Conservation (phyloP, 2,329 filamentous ascomycete genomes). For the Epichloe baconii region DNA sequence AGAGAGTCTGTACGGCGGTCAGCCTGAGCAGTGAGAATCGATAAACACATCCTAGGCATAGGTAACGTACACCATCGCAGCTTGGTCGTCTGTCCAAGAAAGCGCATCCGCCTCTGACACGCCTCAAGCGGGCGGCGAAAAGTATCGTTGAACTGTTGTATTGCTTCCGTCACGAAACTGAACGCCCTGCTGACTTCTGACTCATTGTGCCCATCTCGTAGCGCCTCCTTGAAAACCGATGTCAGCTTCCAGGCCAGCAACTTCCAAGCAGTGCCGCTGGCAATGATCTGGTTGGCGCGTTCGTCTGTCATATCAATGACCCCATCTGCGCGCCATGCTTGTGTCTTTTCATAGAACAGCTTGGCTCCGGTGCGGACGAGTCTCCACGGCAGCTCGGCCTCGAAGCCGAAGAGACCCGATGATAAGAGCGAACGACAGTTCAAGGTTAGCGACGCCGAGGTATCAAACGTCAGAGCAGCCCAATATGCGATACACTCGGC, state of each 20-base stretch:
- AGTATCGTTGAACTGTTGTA: constrained; percentile 15
- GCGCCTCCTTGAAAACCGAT: constrained; percentile 19
- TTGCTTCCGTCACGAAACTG: constrained; percentile 13
- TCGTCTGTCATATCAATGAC: constrained; percentile 18
- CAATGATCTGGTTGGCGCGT: constrained; percentile 18
- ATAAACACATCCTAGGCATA: neutral
- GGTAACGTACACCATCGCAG: constrained; percentile 18
- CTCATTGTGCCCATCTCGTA: constrained; percentile 19
- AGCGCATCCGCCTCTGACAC: constrained; percentile 19
- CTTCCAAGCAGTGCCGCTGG: constrained; percentile 17
- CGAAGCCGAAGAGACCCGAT: constrained; percentile 22
- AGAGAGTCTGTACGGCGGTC: constrained; percentile 14
- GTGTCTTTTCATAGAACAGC: constrained; percentile 16
- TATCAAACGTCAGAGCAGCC: constrained; percentile 29
- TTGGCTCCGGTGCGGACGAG: constrained; percentile 16
- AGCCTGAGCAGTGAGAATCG: neutral
- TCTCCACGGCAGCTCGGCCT: constrained; percentile 17
- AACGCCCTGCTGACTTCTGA: constrained; percentile 15
- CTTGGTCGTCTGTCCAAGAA: constrained; percentile 17
- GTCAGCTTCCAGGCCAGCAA: constrained; percentile 19
- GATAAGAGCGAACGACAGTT: constrained; percentile 26
- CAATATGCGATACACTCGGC: constrained; percentile 27
- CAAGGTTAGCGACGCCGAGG: constrained; percentile 26
- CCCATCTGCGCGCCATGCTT: constrained; percentile 14
- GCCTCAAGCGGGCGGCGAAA: constrained; percentile 17